A percentile compares a stretch with the other conserved stretches of the same genome.
Evolutionary conservation across 805 yeast genomes (phyloP).

Genomic region (Candida caryicola): DNA sequence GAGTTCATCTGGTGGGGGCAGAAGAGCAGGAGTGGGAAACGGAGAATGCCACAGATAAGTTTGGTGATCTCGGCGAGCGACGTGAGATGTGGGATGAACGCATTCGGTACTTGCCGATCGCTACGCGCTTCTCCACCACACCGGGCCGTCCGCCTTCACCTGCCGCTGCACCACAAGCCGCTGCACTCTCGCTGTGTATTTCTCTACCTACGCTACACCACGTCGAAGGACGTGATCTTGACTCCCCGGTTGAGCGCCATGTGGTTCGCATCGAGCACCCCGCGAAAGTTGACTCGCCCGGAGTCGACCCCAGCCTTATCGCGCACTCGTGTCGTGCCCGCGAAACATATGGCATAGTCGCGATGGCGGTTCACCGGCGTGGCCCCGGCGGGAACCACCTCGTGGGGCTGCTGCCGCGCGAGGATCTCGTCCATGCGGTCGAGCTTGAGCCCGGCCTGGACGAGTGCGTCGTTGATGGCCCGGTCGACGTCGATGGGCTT

Average conservation of each 20-base stretch:
- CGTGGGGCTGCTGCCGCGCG: slow-evolving; percentile 13
- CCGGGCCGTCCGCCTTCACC: no score
- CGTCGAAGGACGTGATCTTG: slow-evolving; percentile 13
- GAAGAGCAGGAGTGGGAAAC: no score
- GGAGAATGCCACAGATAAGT: no score
- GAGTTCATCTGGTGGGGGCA: no score
- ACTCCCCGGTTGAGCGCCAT: slow-evolving; percentile 31
- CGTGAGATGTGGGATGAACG: no score
- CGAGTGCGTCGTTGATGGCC: slow-evolving; percentile 16
- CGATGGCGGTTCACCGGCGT: slow-evolving; percentile 7
- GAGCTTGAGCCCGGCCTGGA: slow-evolving; percentile 24
- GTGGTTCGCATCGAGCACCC: slow-evolving; percentile 31
- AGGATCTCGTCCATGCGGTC: slow-evolving; percentile 24
- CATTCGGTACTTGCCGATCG: no score
- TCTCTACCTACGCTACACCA: no score
- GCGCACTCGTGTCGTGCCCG: slow-evolving; percentile 22
- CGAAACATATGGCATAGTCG: slow-evolving; percentile 24
- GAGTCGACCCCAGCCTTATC: slow-evolving; percentile 15
- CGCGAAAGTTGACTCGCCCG: slow-evolving; percentile 24
- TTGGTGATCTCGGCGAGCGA: no score
- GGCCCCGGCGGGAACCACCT: slow-evolving; percentile 14
- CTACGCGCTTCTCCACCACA: no score
- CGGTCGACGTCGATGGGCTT: slow-evolving; percentile 23
- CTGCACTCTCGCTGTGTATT: no score
- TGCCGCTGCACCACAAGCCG: no score